Base-by-base conservation (phyloP, 495 filamentous ascomycete genomes). In the Penicillium tannophilum region DNA sequence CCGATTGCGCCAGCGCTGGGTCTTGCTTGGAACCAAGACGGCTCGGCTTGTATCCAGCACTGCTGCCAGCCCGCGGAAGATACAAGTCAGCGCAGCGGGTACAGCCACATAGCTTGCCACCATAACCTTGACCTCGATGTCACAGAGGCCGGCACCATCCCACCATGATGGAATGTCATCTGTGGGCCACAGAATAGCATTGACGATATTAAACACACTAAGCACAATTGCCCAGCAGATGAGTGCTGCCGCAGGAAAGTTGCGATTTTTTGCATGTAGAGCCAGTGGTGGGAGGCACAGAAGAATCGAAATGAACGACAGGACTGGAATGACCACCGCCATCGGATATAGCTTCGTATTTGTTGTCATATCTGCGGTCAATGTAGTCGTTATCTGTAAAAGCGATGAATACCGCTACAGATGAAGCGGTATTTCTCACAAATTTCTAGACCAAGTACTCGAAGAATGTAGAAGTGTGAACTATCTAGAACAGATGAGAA, bases 161-260 rank as follows among this genome's bases (percentile, higher is more conserved):
- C 82, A 98, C 87, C 89, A 93, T 6, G 63, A 69, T 0, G 67
- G 63, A 41, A 86, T 75, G 62, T 93, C 78, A 68, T 94, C 86
- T 16, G 79, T 84, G 24, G 83, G 84, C 94, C 94, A 98, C 54
- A 96, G 82, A 41, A 94, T 65, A 10, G 90, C 79, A 69, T 97
- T 97, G 78, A 90, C 65, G 61, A 90, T 82, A 62, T 81, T 87
- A 70, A 86, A 79, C 20, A 88, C 7, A 69, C 93, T 92, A 65
- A 86, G 67, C 10, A 90, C 19, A 20, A 85, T 69, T 52, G 87
- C 77, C 81, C 85, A 90, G 59, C 76, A 65, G 59, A 92, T 84
- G 43, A 96, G 78, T 46, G 66, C 39, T 77, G 86, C 41, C 76
- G 83, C 71, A 74, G 75, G 67, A 26, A 70, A 65, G 55, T 80